Base-by-base conservation (phyloP, 805 yeast species). In the Kodamaea kaohsiungensis region DNA sequence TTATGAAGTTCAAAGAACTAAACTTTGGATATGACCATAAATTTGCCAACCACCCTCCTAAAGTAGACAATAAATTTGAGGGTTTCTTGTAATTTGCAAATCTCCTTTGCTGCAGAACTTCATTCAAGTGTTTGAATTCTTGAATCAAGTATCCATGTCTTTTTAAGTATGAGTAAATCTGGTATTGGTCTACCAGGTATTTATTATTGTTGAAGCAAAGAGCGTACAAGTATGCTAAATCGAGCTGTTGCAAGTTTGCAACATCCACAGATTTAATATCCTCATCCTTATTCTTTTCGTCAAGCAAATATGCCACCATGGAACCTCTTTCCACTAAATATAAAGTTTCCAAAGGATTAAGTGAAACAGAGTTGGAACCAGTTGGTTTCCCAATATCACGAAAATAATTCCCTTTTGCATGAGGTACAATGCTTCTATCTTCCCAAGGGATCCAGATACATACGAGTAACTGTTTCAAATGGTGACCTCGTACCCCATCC, bases 261-360 rank as follows among this genome's bases (percentile, higher is more conserved):
- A n/a, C 42, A 25, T 51, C 50, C 8, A 51, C 17, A 15, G 10
- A 15, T n/a, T 39, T 22, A 13, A 22, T 8, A 22, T 43, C 48
- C 17, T 17, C 33, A 2, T 33, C 42, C n/a, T 33, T 16, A 38
- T 40, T 43, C 9, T 35, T 38, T 30, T 48, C 47, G 7, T 55
- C 55, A 9, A 74, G 47, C 42, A 70, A 51, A 56, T 68, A 73
- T 5, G 71, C 58, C 10, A 68, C 56, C 59, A 75, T 60, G 1
- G 78, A 68, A 1, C 98, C 98, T 64, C 98, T 75, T 65, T 92
- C 97, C 1, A 86, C 81, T 53, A 92, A 71, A 66, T 91, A 92
- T 1, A 91, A 72, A 7, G 86, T 79, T 61, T 92, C 98, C 54
- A 89, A 84, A 15, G 82, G 81, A 18, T 69, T 73, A 38, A 92